Conservation (phyloP, 768 basidiomycete species). For the Kwoniella heveanensis region DNA sequence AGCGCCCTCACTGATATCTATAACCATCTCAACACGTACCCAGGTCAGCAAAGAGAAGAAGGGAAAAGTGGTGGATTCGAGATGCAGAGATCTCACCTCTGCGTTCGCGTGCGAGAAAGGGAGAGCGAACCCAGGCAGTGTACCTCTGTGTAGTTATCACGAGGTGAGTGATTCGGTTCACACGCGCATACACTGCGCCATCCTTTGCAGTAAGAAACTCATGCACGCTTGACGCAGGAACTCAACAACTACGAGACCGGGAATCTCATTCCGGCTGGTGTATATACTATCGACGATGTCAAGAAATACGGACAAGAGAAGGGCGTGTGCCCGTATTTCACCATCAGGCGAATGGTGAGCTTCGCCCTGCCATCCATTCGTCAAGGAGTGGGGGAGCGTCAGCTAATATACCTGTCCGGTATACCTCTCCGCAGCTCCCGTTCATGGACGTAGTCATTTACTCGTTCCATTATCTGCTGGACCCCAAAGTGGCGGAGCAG, state of each 20-base stretch:
- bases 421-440: slow-evolving; percentile 68
- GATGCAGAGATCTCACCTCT: slow-evolving; percentile 93
- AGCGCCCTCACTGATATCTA: too few relatives aligned
- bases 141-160: slow-evolving; percentile 90
- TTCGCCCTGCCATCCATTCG: too few relatives aligned
- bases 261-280: slow-evolving; percentile 75
- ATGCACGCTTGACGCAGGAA: slow-evolving; percentile 67
- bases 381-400: too few relatives aligned
- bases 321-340: slow-evolving; percentile 90
- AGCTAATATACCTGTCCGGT: too few relatives aligned
- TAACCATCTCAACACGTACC: too few relatives aligned
- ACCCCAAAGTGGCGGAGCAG: slow-evolving; percentile 98
- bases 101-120: slow-evolving; percentile 79
- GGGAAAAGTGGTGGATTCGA: slow-evolving; percentile 93
- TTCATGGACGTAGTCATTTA: slow-evolving; percentile 97
- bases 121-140: slow-evolving; percentile 80
- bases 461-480: slow-evolving; percentile 97
- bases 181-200: neutral
- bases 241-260: slow-evolving; percentile 80
- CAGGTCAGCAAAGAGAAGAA: slow-evolving; percentile 98
- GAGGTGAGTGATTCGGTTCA: slow-evolving; percentile 65
- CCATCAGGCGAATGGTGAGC: slow-evolving; percentile 88
- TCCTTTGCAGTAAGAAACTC: too few relatives aligned
- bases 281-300: slow-evolving; percentile 93
- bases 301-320: slow-evolving; percentile 83